Base-by-base conservation (phyloP, 345 rosid species). In the Durio zibethinus region DNA sequence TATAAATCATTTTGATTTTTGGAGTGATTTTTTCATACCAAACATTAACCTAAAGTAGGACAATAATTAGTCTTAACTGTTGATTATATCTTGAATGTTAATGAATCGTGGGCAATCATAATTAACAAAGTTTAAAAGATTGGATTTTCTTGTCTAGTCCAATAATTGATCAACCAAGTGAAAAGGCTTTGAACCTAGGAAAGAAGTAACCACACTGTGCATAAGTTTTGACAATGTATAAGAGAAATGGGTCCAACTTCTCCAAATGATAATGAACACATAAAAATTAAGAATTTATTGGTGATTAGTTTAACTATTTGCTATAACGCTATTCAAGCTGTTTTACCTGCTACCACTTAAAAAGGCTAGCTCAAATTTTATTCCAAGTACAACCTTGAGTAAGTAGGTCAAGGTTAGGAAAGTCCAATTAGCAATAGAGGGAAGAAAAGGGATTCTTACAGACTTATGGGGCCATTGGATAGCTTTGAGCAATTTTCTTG, bases 291-390 rank as follows among this genome's bases (percentile, higher is more conserved):
- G 45, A 64, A 72, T 52, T 50, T 53, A 40, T 50, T 38, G 69
- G 63, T 18, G 59, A 50, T 61, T 80, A 48, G 36, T 70, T 70
- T 25, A 27, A 7, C 21, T 29, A 33, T 1, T 54, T 40, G 29
- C 31, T 23, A 21, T 31, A 56, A 56, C 23, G 61, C 31, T 10
- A 56, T 56, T 31, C 61, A 56, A 56, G 61, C 31, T 56, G 18
- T 56, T 53, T 7, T 43, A 76, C 83, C 83, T 80, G 74, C 80
- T 72, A 64, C 77, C 79, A 62, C 77, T 76, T 35, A 50, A 40
- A 80, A 63, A 62, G 29, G 67, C 79, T 75, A 42, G 23, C 29
- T 74, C 72, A 67, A 61, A 61, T 31, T 62, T 0, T 33, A 62
- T 31, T 31, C 38, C 42, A 31, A 62, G 67, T 6, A 31, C 42